Conservation (phyloP, 148 eudicot species). For the Beta vulgaris region DNA sequence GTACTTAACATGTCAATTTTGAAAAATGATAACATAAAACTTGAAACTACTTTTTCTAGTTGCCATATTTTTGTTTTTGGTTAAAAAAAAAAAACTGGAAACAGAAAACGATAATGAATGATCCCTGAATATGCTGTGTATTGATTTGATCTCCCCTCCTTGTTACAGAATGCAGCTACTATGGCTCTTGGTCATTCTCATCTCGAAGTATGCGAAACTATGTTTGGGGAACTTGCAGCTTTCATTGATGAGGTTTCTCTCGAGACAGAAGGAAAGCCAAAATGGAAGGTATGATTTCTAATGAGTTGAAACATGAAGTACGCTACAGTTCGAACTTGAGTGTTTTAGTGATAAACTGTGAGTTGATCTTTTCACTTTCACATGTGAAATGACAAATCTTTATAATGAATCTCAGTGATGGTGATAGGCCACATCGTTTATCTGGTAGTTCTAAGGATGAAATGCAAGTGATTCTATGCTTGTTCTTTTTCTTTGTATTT, state of each 20-base stretch:
- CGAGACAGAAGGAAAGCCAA: constrained; percentile 93
- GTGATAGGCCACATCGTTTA: not conserved
- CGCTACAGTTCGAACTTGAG: not conserved
- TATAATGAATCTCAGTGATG: not conserved
- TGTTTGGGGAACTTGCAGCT: constrained; percentile 91
- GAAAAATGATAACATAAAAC: no score
- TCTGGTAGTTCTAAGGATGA: not conserved
- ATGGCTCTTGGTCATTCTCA: constrained; percentile 99
- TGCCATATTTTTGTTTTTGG: not conserved
- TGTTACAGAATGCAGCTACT: constrained; percentile 88
- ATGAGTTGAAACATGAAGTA: constrained; percentile 13
- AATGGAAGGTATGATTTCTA: constrained; percentile 82
- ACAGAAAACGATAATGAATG: no score
- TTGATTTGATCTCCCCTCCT: constrained; percentile 5
- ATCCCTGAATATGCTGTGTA: not conserved
- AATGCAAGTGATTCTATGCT: not conserved
- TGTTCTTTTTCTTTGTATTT: not conserved
- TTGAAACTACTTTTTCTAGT: not conserved
- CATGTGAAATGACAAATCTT: not conserved
- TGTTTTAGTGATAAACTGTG: not conserved
- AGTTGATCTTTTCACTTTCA: constrained; percentile 6
- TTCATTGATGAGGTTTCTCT: constrained; percentile 83
- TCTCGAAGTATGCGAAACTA: constrained; percentile 82
- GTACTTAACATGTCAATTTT: no score
- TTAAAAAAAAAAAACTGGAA: no score